Evolutionary conservation across 2,329 filamentous ascomycete species (phyloP).

Genomic region (Cercospora zeina): DNA sequence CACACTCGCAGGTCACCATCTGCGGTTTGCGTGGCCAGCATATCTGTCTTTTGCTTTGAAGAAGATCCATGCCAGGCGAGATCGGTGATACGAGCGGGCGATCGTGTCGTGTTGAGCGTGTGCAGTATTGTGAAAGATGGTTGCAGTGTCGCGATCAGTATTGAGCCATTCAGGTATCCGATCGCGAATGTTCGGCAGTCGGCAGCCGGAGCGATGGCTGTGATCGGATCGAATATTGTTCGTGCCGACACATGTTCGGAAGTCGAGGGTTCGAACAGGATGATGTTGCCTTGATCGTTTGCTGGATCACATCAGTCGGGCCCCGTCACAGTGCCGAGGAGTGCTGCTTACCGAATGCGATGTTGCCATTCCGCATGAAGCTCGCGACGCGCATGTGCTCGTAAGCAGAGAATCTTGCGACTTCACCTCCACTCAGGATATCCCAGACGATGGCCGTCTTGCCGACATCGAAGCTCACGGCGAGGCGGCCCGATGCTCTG

Average conservation of each 20-base stretch:
- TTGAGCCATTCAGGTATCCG: slow-evolving; percentile 92
- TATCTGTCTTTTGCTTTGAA: slow-evolving; percentile 92
- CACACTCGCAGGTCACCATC: slow-evolving; percentile 93
- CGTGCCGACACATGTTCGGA: slow-evolving; percentile 88
- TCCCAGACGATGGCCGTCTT: slow-evolving; percentile 98
- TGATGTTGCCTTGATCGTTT: slow-evolving; percentile 88
- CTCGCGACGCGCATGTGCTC: slow-evolving; percentile 79
- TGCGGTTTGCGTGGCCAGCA: slow-evolving; percentile 89
- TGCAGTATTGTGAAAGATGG: slow-evolving; percentile 93
- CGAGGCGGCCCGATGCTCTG: slow-evolving; percentile 75
- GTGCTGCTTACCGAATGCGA: slow-evolving; percentile 77
- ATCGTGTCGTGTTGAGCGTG: slow-evolving; percentile 79
- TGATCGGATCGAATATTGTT: slow-evolving; percentile 93
- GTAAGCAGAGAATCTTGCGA: slow-evolving; percentile 89
- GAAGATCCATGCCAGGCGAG: slow-evolving; percentile 96
- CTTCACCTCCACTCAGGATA: slow-evolving; percentile 83
- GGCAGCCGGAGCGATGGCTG: slow-evolving; percentile 81
- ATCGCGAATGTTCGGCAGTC: slow-evolving; percentile 96
- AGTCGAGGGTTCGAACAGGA: slow-evolving; percentile 88
- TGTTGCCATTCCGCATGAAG: slow-evolving; percentile 97
- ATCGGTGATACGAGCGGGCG: slow-evolving; percentile 82
- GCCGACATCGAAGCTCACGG: slow-evolving; percentile 88
- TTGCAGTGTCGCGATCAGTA: slow-evolving; percentile 83
- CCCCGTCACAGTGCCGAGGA: too few relatives aligned
- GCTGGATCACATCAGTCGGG: slow-evolving; percentile 54